phyloP scores from a whole-genome alignment of 2,329 filamentous ascomycete genomes.

The Pseudogymnoascus destructans region DNA sequence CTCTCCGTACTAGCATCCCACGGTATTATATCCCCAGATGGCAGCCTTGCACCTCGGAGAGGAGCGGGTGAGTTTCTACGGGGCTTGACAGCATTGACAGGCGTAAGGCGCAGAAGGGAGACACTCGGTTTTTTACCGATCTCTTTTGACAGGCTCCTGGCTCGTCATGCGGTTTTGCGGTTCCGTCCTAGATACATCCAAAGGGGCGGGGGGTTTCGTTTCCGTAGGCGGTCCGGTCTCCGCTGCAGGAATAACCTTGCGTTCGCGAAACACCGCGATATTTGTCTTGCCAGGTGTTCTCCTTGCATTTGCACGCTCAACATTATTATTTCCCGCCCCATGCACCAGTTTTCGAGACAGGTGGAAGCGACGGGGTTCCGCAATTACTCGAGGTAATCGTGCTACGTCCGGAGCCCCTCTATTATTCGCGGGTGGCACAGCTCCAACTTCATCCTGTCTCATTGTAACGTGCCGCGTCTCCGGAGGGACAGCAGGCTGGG shows the following conservation, averaged over 20 bases:
- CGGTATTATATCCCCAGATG: constrained; percentile 28
- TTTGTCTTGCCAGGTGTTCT: background rate
- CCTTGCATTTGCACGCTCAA: background rate
- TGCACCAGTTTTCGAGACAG: constrained; percentile 36
- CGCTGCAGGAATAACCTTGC: constrained; percentile 7
- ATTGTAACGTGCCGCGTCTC: background rate
- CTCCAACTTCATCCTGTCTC: background rate
- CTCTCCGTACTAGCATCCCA: constrained; percentile 28
- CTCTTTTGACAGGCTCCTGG: constrained; percentile 31
- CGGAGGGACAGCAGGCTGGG: background rate
- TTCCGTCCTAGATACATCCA: background rate
- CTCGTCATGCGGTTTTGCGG: constrained; percentile 16
- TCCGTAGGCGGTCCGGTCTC: background rate
- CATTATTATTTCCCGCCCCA: constrained; percentile 23
- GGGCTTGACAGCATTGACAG: constrained; percentile 8
- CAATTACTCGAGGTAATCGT: background rate
- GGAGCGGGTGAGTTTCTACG: constrained; percentile 11
- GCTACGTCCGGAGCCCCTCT: background rate
- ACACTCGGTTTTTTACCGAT: constrained; percentile 3
- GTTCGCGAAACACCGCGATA: constrained; percentile 5
- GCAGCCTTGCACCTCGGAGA: constrained; percentile 19
- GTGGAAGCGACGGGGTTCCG: constrained; percentile 39
- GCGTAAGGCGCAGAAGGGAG: background rate
- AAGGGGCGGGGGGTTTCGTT: background rate
- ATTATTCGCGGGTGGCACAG: background rate